Evolutionary conservation across 495 filamentous ascomycete species (phyloP).

Genomic region (Lasiosphaeria ovina): DNA sequence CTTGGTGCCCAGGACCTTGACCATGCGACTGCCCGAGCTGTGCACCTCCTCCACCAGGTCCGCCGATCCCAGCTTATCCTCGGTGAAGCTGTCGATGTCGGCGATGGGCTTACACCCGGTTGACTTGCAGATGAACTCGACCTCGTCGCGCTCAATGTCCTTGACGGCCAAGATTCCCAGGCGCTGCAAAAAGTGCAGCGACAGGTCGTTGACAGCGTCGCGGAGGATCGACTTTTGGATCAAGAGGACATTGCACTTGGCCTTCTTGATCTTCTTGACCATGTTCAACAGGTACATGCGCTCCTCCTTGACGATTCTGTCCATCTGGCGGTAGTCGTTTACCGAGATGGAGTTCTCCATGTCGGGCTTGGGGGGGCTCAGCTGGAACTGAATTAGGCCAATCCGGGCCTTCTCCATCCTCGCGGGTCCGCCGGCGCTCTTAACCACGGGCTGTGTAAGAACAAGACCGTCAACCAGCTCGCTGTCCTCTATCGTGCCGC

Average conservation of each 20-base stretch:
- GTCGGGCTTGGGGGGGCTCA: conserved; percentile 97
- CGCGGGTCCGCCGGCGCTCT: conserved; percentile 85
- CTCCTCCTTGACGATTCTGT: conserved; percentile 99
- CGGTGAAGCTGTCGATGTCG: conserved; percentile 97
- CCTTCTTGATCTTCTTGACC: conserved; percentile 99
- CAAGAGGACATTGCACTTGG: conserved; percentile 96
- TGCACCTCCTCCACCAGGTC: conserved; percentile 93
- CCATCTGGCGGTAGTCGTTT: conserved; percentile 99
- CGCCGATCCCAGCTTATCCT: conserved; percentile 96
- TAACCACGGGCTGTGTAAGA: conserved; percentile 87
- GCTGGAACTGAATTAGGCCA: conserved; percentile 96
- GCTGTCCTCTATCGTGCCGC: conserved; percentile 96
- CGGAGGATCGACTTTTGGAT: conserved; percentile 98
- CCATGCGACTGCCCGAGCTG: conserved; percentile 79
- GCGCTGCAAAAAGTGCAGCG: conserved; percentile 94
- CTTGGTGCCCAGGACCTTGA: conserved; percentile 91
- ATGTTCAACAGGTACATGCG: conserved; percentile 96
- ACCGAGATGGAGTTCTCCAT: conserved; percentile 99
- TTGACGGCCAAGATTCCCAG: conserved; percentile 93
- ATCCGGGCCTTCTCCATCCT: conserved; percentile 97
- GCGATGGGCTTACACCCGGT: conserved; percentile 98
- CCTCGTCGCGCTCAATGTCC: conserved; percentile 96
- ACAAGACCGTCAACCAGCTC: conserved; percentile 96
- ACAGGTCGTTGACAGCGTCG: conserved; percentile 96
- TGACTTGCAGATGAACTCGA: conserved; percentile 98